Evolutionary conservation across 1,284 basidiomycete genomes (phyloP).

Genomic region (Cryptococcus amylolentus): DNA sequence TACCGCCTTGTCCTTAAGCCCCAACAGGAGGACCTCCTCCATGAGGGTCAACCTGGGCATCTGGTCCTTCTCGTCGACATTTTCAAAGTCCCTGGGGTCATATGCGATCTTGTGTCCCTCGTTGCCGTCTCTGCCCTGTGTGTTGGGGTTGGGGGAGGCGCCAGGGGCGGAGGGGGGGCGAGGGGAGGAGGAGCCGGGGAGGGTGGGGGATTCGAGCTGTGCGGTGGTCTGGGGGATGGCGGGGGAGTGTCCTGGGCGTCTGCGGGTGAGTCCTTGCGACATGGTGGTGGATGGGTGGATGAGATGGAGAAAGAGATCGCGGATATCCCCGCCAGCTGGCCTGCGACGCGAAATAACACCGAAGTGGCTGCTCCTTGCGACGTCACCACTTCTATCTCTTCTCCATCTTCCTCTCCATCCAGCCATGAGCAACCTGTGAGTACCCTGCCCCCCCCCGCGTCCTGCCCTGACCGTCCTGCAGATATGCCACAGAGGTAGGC

Average conservation of each 20-base stretch:
- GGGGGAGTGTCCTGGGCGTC: conserved; percentile 43
- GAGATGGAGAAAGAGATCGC: too few species aligned
- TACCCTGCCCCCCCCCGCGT: not conserved
- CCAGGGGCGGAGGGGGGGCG: conserved; percentile 13
- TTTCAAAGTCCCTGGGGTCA: conserved; percentile 85
- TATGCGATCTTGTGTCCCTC: conserved; percentile 83
- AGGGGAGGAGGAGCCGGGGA: conserved; percentile 11
- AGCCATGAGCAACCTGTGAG: conserved; percentile 41
- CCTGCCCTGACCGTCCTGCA: conserved; percentile 7
- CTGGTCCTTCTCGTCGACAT: conserved; percentile 68
- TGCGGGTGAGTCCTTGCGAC: conserved; percentile 49
- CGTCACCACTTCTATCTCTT: conserved; percentile 7
- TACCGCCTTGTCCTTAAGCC: conserved; percentile 88
- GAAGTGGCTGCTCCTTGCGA: conserved; percentile 1
- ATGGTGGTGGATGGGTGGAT: conserved; percentile 20
- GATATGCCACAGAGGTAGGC: conserved; percentile 45
- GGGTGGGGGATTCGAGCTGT: conserved; percentile 11
- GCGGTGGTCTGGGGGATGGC: conserved; percentile 24
- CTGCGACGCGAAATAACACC: not conserved
- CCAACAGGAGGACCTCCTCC: conserved; percentile 92
- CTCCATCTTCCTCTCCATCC: not conserved
- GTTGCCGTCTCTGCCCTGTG: conserved; percentile 69
- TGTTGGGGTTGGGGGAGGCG: conserved; percentile 48
- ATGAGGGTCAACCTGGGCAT: conserved; percentile 87
- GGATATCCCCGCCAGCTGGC: too few species aligned